These are phyloP conservation scores for Hortiboletus rubellus DNA, from an alignment of 1,284 basidiomycete species.

Conservation along the genomic window DNA sequence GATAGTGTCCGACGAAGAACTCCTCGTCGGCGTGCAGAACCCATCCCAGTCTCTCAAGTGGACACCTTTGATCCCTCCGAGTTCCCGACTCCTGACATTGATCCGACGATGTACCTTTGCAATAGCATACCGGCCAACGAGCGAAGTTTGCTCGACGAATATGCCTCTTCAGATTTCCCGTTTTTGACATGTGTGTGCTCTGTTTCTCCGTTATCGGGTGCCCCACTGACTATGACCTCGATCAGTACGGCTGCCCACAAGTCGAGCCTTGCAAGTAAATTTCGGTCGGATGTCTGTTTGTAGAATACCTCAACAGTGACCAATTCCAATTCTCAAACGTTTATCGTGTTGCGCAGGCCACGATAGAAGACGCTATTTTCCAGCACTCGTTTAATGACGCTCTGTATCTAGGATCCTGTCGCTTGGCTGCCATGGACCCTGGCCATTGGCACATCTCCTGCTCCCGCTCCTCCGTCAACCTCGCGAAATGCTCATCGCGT, in stretches of 20 bases:
- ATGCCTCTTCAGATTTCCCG: neutral
- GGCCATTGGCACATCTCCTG: too few relatives aligned
- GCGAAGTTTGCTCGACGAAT: neutral
- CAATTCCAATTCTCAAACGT: too few relatives aligned
- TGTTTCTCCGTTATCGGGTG: neutral
- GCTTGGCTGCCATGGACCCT: too few relatives aligned
- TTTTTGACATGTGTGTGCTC: neutral
- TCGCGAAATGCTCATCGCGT: too few relatives aligned
- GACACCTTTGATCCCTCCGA: neutral
- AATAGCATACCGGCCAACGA: neutral
- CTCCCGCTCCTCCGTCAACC: too few relatives aligned
- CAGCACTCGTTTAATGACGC: too few relatives aligned
- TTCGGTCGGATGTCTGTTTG: slow-evolving; percentile 58
- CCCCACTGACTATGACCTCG: neutral
- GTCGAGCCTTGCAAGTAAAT: slow-evolving; percentile 31
- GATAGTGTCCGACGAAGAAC: neutral
- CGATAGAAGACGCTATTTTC: too few relatives aligned
- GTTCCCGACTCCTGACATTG: neutral
- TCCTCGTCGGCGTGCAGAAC: neutral
- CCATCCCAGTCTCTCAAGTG: neutral
- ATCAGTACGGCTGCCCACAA: neutral
- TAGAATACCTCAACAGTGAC: too few relatives aligned
- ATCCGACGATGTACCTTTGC: neutral
- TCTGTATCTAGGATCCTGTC: too few relatives aligned
- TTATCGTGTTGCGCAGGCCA: too few relatives aligned